A percentile compares a stretch with the other conserved stretches of the same genome.
These are phyloP conservation scores for Mortierella polycephala DNA, from an alignment of 371 early-diverging fungal genomes.

Conservation along the genomic window DNA sequence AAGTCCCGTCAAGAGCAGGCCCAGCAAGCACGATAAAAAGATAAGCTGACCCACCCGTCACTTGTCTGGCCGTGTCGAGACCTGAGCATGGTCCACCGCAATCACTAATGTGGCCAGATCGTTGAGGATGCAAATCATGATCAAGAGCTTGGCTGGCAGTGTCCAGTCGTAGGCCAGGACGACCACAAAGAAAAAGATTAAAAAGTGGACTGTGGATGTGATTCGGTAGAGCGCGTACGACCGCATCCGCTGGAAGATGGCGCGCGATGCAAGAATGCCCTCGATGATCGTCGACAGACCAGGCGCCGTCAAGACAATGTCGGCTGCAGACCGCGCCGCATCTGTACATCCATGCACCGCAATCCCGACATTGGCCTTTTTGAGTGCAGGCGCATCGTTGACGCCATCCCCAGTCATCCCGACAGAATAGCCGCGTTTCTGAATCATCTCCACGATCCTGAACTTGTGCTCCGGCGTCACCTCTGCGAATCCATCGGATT, in stretches of 20 bases:
- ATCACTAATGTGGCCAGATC: slow-evolving; percentile 94
- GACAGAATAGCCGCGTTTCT: slow-evolving; percentile 77
- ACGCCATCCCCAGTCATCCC: slow-evolving; percentile 94
- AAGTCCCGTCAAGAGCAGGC: slow-evolving; percentile 74
- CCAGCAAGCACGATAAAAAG: slow-evolving; percentile 80
- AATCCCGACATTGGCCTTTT: slow-evolving; percentile 90
- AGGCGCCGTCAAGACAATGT: slow-evolving; percentile 90
- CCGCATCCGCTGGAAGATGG: slow-evolving; percentile 94
- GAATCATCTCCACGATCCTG: slow-evolving; percentile 80
- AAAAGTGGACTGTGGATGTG: slow-evolving; percentile 92
- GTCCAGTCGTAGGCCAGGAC: slow-evolving; percentile 83
- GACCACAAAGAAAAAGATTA: slow-evolving; percentile 92
- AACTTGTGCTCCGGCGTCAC: slow-evolving; percentile 86
- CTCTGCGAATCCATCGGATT: slow-evolving; percentile 85
- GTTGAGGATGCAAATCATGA: slow-evolving; percentile 89
- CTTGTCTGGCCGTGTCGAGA: slow-evolving; percentile 89
- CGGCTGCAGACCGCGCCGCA: slow-evolving; percentile 96
- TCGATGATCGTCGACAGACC: slow-evolving; percentile 91
- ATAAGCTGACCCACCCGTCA: slow-evolving; percentile 93
- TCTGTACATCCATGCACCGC: slow-evolving; percentile 92
- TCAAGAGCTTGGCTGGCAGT: slow-evolving; percentile 84
- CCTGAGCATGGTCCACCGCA: slow-evolving; percentile 90
- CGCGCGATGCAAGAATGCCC: slow-evolving; percentile 85
- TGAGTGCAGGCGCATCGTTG: slow-evolving; percentile 92
- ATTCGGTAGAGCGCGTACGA: slow-evolving; percentile 94